Conservation (phyloP, 495 filamentous ascomycete genomes). For the Lasiosphaeria hispida region DNA sequence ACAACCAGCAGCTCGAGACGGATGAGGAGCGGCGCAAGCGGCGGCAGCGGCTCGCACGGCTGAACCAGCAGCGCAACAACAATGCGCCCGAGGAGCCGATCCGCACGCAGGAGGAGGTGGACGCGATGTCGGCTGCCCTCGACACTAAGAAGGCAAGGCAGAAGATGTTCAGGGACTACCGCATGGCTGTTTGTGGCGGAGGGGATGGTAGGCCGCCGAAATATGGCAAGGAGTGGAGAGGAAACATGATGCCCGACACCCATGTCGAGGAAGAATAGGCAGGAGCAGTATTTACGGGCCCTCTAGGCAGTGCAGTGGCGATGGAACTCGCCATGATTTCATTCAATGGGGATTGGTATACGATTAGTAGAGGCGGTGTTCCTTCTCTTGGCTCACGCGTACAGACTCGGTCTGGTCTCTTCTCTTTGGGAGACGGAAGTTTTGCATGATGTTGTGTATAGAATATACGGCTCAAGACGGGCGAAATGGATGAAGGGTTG, state of each 20-base stretch:
- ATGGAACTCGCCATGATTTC: too few species aligned
- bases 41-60: constrained; percentile 27
- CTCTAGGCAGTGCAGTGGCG: neutral
- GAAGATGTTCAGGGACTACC: constrained; percentile 25
- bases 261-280: neutral
- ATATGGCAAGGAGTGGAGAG: constrained; percentile 9
- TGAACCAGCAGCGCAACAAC: constrained; percentile 30
- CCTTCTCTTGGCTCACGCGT: too few species aligned
- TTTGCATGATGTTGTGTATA: too few species aligned
- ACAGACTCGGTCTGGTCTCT: too few species aligned
- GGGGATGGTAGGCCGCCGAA: neutral
- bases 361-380: too few species aligned
- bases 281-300: neutral
- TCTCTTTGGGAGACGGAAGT: too few species aligned
- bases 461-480: too few species aligned
- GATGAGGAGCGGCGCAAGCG: constrained; percentile 36
- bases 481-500: too few species aligned
- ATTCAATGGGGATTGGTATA: too few species aligned
- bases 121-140: constrained; percentile 9
- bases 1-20: constrained; percentile 36
- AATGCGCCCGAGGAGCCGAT: constrained; percentile 44
- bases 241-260: neutral
- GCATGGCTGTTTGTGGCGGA: neutral
- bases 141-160: constrained; percentile 17
- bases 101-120: constrained; percentile 24